A percentile compares a stretch with the other conserved stretches of the same genome.
phyloP scores from a whole-genome alignment of 2,329 filamentous ascomycete genomes.

The Aspergillus sergii region DNA sequence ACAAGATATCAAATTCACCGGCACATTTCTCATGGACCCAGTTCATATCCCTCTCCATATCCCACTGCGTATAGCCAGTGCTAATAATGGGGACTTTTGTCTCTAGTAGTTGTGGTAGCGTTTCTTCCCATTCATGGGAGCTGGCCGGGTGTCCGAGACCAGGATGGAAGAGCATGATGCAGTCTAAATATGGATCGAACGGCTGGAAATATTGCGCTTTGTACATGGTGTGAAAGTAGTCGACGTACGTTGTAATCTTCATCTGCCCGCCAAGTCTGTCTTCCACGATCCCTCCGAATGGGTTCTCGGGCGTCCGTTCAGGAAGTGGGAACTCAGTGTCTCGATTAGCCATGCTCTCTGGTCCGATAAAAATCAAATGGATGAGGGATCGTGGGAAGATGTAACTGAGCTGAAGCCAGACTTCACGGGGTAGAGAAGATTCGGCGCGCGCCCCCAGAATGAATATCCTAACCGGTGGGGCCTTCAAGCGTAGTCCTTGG shows the following conservation, averaged over 20 bases:
- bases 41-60: conserved; percentile 89
- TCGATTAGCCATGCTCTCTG: conserved; percentile 92
- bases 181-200: conserved; percentile 98
- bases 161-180: conserved; percentile 95
- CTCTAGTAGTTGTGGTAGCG: conserved; percentile 83
- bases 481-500: conserved; percentile 77
- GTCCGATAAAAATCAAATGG: conserved; percentile 91
- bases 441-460: conserved; percentile 95
- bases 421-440: conserved; percentile 88
- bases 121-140: conserved; percentile 91
- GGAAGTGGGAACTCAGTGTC: conserved; percentile 92
- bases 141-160: conserved; percentile 92
- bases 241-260: conserved; percentile 97
- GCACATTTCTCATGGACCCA: conserved; percentile 84
- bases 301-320: conserved; percentile 79
- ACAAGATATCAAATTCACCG: conserved; percentile 87
- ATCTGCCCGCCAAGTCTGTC: conserved; percentile 83
- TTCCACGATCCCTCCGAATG: conserved; percentile 92
- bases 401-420: conserved; percentile 92
- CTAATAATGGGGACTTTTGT: conserved; percentile 94
- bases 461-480: conserved; percentile 88
- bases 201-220: conserved; percentile 87
- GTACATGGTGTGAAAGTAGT: conserved; percentile 97
- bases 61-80: conserved; percentile 93
- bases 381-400: conserved; percentile 91